These are phyloP conservation scores for Closterium sp. DNA, from an alignment of 139 green algal species.

Conservation along the genomic window DNA sequence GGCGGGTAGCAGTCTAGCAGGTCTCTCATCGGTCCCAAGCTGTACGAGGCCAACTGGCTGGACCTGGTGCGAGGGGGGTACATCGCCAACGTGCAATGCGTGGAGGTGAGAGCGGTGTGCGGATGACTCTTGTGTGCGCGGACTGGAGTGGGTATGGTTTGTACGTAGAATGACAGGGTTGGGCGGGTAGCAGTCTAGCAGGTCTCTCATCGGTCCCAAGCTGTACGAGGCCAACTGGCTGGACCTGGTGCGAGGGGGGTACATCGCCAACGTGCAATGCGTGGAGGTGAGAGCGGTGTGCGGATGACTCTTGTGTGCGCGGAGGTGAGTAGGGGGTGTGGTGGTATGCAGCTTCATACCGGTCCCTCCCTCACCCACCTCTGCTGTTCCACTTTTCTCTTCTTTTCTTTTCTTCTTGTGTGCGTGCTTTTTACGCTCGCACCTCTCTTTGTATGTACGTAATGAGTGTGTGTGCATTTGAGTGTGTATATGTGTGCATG, in stretches of 20 bases:
- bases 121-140: no score
- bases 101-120: conserved; percentile 68
- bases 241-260: conserved; percentile 85
- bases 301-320: no score
- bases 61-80: conserved; percentile 88
- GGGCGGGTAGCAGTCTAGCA: neutral
- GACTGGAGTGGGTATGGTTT: no score
- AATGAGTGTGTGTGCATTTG: conserved; percentile 68
- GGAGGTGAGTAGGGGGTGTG: neutral
- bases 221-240: conserved; percentile 91
- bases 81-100: conserved; percentile 74
- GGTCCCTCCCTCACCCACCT: no score
- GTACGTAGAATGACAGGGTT: no score
- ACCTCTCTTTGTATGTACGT: conserved; percentile 55
- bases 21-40: no score
- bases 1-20: no score
- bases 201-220: neutral
- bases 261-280: conserved; percentile 76
- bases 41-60: conserved; percentile 97
- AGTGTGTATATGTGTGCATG: neutral
- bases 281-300: conserved; percentile 73
- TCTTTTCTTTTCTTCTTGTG: no score
- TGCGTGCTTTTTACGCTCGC: no score
- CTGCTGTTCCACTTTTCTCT: no score
- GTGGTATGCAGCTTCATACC: no score